Evolutionary conservation across 2,329 filamentous ascomycete species (phyloP), one percentile per base, ranked within the genome.

Genomic region (Cercospora nicotianae): DNA sequence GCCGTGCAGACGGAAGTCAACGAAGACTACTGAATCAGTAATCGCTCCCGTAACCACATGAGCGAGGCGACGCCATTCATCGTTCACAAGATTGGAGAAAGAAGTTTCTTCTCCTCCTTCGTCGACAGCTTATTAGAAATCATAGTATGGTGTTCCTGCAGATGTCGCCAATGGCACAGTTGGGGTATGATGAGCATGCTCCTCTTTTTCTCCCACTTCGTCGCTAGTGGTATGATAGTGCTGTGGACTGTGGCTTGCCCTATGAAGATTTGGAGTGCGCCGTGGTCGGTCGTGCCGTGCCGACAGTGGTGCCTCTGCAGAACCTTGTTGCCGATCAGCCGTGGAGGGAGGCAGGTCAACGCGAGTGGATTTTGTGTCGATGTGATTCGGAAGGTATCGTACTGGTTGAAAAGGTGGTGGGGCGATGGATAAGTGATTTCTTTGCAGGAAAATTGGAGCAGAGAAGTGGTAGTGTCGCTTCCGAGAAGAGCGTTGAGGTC

Each of bases 231-330:
- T 58, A n/a, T 58, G 53, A 28, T 58, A 26, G 26, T 23, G 48
- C 48, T 28, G 48, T 30, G n/a, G 30, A 28, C 13, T 28, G 23
- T 55, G 48, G 23, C 48, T n/a, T 55, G 48, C 48, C 48, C 20
- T 55, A 26, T 55, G 45, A 42, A 48, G 45, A 20, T 23, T 48
- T 48, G 20, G 7, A 13, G 48, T 53, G 48, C 48, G 48, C 55
- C 30, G 55, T 33, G 16, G n/a, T 58, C 55, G 55, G 30, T 58
- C 28, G 55, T 33, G 55, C 55, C 55, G 55, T 58, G 28, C 55
- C 55, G 55, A n/a, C 6, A 31, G 28, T 58, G 55, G 55, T 58
- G 28, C 45, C 3, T 28, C n/a, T 16, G 28, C 55, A 33, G 28
- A 26, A 33, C 55, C 55, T 58, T 58, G 55, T 18, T 18, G 55